Evolutionary conservation across 257 asterid species (phyloP).

Genomic region (Eustoma russellianum): DNA sequence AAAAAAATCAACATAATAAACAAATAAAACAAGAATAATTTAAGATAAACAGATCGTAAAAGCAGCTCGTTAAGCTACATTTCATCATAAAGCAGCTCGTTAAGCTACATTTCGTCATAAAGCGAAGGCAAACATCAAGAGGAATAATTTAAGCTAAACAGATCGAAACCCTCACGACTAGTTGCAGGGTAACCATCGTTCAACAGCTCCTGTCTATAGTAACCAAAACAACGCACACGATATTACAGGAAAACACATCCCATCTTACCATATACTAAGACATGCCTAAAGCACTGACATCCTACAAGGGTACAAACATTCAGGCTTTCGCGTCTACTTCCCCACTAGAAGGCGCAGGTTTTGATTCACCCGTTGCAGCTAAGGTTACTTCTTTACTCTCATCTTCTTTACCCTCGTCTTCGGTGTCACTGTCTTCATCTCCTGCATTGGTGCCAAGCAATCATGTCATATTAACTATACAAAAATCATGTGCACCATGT

Average conservation of each 20-base stretch:
- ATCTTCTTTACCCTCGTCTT: constrained; percentile 1
- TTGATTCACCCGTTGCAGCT: not conserved
- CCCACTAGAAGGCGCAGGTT: not conserved
- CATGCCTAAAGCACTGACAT: not conserved
- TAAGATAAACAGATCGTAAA: too few relatives aligned
- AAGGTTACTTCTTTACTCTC: constrained; percentile 9
- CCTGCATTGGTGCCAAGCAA: constrained; percentile 5
- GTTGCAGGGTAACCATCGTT: too few relatives aligned
- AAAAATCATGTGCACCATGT: too few relatives aligned
- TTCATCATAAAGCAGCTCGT: too few relatives aligned
- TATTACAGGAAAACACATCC: not conserved
- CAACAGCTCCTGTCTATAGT: too few relatives aligned
- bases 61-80: too few relatives aligned
- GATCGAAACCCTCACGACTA: too few relatives aligned
- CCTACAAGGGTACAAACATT: not conserved
- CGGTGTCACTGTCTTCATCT: constrained; percentile 10
- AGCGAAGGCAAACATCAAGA: too few relatives aligned
- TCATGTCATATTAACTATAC: not conserved
- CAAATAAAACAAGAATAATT: too few relatives aligned
- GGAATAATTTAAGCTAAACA: too few relatives aligned
- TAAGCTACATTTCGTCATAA: too few relatives aligned
- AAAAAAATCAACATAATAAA: too few relatives aligned
- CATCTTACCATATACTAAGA: not conserved
- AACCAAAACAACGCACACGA: not conserved
- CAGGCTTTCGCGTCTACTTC: constrained; percentile 10